These are phyloP conservation scores for Berberis thunbergii DNA, from an alignment of 164 flowering plant genomes.

Conservation along the genomic window DNA sequence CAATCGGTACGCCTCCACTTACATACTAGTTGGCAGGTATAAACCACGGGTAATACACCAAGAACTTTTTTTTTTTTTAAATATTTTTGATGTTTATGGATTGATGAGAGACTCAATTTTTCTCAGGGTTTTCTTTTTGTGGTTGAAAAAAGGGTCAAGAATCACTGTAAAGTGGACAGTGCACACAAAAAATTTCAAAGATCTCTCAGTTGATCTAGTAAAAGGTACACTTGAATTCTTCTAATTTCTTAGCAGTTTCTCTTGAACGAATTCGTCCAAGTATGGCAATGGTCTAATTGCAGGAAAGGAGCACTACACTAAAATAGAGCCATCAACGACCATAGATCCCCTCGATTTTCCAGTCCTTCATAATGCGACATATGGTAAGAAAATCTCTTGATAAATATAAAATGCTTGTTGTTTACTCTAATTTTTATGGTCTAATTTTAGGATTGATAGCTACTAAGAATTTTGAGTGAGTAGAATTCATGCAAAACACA, in stretches of 20 bases:
- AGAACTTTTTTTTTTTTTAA: not conserved
- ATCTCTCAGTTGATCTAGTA: constrained; percentile 24
- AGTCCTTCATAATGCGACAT: constrained; percentile 9
- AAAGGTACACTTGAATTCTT: constrained; percentile 29
- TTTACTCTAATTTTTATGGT: not conserved
- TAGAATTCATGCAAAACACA: too few species aligned
- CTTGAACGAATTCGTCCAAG: too few species aligned
- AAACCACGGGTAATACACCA: constrained; percentile 24
- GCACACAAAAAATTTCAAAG: constrained; percentile 17
- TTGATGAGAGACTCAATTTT: not conserved
- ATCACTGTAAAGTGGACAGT: constrained; percentile 38
- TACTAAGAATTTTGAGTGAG: too few species aligned
- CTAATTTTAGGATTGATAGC: too few species aligned
- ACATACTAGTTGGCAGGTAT: constrained; percentile 32
- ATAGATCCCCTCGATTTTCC: constrained; percentile 3
- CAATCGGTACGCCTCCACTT: constrained; percentile 38
- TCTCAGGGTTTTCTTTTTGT: constrained; percentile 44
- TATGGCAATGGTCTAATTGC: not conserved
- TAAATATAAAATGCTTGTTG: not conserved
- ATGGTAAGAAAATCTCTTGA: constrained; percentile 9
- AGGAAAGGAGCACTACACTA: constrained; percentile 35
- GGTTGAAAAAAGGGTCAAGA: constrained; percentile 60
- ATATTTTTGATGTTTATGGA: not conserved
- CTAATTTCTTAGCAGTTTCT: not conserved
- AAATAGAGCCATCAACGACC: constrained; percentile 14